These are phyloP conservation scores for Mesotaenium endlicherianum DNA, from an alignment of 139 green algal species.

Conservation along the genomic window DNA sequence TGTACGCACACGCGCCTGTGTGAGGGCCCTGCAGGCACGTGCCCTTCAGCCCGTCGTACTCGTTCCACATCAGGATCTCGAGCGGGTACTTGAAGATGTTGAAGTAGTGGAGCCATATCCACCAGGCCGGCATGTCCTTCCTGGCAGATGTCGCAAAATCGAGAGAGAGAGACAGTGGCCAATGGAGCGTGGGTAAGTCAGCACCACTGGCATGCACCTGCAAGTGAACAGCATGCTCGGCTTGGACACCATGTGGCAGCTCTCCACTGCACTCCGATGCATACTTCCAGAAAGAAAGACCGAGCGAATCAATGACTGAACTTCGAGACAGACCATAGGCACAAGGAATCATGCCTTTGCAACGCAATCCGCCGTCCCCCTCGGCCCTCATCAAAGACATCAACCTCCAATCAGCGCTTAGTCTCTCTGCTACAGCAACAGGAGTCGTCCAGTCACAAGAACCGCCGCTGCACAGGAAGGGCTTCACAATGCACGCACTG, in stretches of 20 bases:
- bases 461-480: not conserved
- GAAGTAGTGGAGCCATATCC: conserved; percentile 55
- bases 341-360: no score
- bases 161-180: not conserved
- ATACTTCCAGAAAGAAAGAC: no score
- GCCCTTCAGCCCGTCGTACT: conserved; percentile 22
- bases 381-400: no score
- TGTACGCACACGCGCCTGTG: not conserved
- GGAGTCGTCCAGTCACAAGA: no score
- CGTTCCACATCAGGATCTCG: conserved; percentile 38
- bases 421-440: no score
- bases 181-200: not conserved
- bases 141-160: conserved; percentile 2
- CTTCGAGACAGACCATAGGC: no score
- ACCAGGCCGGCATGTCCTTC: conserved; percentile 36
- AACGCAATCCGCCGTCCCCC: no score
- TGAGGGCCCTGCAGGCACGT: not conserved
- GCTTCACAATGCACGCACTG: no score
- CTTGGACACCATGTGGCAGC: no score
- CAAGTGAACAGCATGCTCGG: not conserved
- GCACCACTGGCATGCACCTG: not conserved
- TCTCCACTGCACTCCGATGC: no score
- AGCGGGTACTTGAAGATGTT: conserved; percentile 53
- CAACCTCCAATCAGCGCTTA: no score
- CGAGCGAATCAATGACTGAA: no score